Conservation (phyloP, 2,329 filamentous ascomycete species). For the Rosellinia necatrix region DNA sequence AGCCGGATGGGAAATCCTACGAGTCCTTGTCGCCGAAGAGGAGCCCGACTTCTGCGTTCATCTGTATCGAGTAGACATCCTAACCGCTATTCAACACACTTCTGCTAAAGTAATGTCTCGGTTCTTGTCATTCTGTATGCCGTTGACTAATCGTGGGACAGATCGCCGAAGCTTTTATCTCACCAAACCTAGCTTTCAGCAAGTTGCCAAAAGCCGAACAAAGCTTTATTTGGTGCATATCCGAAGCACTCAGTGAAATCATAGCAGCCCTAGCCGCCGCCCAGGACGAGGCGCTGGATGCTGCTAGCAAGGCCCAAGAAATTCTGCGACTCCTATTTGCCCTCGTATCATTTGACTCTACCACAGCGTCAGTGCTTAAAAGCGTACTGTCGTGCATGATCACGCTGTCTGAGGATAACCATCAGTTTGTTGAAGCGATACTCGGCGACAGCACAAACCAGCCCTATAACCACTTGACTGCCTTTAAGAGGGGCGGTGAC, state of each 20-base stretch:
- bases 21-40: constrained; percentile 65
- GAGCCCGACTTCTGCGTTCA: constrained; percentile 70
- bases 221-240: constrained; percentile 57
- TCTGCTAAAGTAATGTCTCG: constrained; percentile 50
- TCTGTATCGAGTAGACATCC: constrained; percentile 63
- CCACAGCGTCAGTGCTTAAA: constrained; percentile 49
- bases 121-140: not conserved
- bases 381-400: constrained; percentile 61
- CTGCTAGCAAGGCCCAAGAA: constrained; percentile 53
- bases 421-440: constrained; percentile 56
- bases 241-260: constrained; percentile 58
- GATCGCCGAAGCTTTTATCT: constrained; percentile 50
- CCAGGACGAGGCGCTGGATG: constrained; percentile 63
- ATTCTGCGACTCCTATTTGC: constrained; percentile 60
- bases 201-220: constrained; percentile 60
- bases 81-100: constrained; percentile 64
- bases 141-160: constrained; percentile 31
- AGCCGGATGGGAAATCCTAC: constrained; percentile 70
- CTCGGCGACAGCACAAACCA: constrained; percentile 52
- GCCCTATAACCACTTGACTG: constrained; percentile 55
- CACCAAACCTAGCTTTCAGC: constrained; percentile 47
- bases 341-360: constrained; percentile 49
- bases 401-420: constrained; percentile 64
- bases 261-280: constrained; percentile 60
- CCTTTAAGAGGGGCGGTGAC: constrained; percentile 53